Evolutionary conservation across 148 eudicot species (phyloP).

Genomic region (Rhododendron kiyosumense): DNA sequence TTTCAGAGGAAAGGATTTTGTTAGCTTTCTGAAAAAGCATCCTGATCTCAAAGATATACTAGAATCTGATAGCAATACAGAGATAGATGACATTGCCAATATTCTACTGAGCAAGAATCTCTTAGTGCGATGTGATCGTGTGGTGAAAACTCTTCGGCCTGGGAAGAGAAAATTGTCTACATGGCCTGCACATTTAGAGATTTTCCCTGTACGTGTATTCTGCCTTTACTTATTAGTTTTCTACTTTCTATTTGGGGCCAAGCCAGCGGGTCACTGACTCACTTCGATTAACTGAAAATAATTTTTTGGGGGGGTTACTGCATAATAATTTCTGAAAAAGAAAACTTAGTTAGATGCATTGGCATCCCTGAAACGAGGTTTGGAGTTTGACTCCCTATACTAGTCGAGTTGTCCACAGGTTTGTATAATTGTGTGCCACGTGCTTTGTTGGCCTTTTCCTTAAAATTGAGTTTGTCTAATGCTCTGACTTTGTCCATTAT

Average conservation of each 20-base stretch:
- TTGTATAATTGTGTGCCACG: not conserved
- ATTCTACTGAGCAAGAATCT: conserved; percentile 69
- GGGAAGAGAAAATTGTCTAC: conserved; percentile 95
- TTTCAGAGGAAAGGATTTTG: conserved; percentile 94
- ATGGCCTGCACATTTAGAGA: conserved; percentile 97
- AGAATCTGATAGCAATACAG: conserved; percentile 61
- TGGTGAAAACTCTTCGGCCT: conserved; percentile 90
- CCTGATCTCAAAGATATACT: conserved; percentile 76
- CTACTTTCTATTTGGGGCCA: not conserved
- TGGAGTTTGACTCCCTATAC: not conserved
- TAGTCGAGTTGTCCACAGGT: not conserved
- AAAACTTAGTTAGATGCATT: not conserved
- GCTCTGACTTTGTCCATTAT: not conserved
- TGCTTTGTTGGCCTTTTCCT: not conserved
- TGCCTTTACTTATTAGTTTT: not conserved
- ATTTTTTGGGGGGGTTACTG: not conserved
- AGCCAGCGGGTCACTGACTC: not conserved
- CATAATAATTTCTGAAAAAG: not conserved
- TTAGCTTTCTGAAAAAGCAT: conserved; percentile 74
- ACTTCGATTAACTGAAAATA: not conserved
- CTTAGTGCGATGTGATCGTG: conserved; percentile 93
- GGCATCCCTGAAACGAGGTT: not conserved
- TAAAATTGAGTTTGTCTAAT: not conserved
- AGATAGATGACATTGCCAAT: conserved; percentile 81
- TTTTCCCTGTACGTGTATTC: conserved; percentile 58